Evolutionary conservation across 345 rosid species (phyloP).

Genomic region (Rhizophora apiculata): DNA sequence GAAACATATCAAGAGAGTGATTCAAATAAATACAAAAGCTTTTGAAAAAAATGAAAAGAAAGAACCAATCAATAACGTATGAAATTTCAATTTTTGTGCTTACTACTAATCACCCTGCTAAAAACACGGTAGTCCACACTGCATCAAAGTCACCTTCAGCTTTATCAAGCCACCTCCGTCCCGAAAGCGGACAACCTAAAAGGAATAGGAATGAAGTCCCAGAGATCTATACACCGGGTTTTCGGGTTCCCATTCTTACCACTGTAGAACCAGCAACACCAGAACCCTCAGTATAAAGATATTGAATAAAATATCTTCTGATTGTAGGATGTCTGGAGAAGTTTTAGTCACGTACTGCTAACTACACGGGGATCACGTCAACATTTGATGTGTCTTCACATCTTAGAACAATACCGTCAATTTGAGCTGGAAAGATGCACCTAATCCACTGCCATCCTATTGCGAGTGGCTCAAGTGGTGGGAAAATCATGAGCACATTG

Average conservation of each 20-base stretch:
- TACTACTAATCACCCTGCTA: neutral
- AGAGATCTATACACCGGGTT: neutral
- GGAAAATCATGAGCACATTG: slow-evolving; percentile 81
- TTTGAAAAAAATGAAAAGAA: too few relatives aligned
- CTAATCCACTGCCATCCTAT: slow-evolving; percentile 82
- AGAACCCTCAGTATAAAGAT: slow-evolving; percentile 16
- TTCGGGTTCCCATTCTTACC: neutral
- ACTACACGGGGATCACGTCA: slow-evolving; percentile 86
- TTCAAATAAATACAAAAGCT: too few relatives aligned
- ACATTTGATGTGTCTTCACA: slow-evolving; percentile 81
- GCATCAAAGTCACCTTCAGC: slow-evolving; percentile 5
- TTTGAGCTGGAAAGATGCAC: slow-evolving; percentile 75
- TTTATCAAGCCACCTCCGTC: slow-evolving; percentile 16
- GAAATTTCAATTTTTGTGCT: too few relatives aligned
- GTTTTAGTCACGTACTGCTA: neutral
- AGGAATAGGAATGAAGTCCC: neutral
- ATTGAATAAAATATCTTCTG: neutral
- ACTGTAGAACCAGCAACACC: slow-evolving; percentile 1
- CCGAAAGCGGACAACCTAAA: slow-evolving; percentile 13
- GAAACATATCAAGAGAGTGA: too few relatives aligned
- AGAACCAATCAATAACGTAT: too few relatives aligned
- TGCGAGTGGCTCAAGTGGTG: slow-evolving; percentile 67
- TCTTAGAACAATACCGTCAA: slow-evolving; percentile 85
- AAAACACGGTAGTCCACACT: slow-evolving; percentile 9
- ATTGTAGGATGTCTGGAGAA: neutral